Evolutionary conservation across 345 rosid species (phyloP), one percentile per base, ranked within the genome.

Genomic region (Brassica cretica): DNA sequence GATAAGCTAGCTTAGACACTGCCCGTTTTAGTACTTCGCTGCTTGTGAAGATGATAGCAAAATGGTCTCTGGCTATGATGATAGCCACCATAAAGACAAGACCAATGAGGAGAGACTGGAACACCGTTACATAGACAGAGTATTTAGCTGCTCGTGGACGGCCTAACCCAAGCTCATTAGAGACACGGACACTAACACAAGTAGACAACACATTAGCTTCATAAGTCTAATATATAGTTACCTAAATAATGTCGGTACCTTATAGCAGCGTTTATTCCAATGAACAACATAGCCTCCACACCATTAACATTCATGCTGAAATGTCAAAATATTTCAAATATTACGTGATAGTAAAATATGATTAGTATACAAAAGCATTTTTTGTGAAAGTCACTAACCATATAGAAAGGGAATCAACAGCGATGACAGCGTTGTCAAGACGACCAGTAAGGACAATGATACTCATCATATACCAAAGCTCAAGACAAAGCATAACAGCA

Each of bases 401-500:
- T 51, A 91, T 87, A 5, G 97, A 87, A 60, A 93, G 96, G 46
- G 98, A 86, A 24, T 85, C 94, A 58, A 91, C 93, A 0, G 92
- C 92, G 44, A 86, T 68, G 9, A 89, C 90, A 1, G 93, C 97
- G 56, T 88, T 86, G 41, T 83, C 78, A 56, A 93, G 97, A 41
- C 82, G 92, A 12, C 95, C 93, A 4, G 92, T 85, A 33, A 91
- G 94, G 61, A 93, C 77, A 39, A 84, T 85, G 66, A 91, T 83
- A 60, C 93, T 89, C 94, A 87, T 91, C 91, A 91, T 88, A 71
- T 93, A 91, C 97, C 95, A 91, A 35, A 93, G 1, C 76, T 93
- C 97, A 21, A 93, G 80, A 81, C 97, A 93, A 35, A 90, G 92
- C 95, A 93, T 93, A 15, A 91, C 85, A 60, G 92, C 97, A 0